Evolutionary conservation across 495 filamentous ascomycete genomes (phyloP).

Genomic region (Penicillium psychrofluorescens): DNA sequence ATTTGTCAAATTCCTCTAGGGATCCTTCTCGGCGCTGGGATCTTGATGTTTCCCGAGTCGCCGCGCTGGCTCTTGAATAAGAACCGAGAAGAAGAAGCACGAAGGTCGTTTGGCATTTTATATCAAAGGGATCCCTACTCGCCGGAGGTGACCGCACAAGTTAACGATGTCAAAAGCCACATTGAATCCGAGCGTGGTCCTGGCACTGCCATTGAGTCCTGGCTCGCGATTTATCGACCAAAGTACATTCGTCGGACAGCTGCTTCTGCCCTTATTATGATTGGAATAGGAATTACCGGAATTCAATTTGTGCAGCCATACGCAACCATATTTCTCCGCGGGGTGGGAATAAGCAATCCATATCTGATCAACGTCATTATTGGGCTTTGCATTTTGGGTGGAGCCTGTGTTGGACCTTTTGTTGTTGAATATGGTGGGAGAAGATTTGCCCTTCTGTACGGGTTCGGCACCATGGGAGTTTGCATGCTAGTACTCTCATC

Average conservation of each 20-base stretch:
- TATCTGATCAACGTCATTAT: conserved; percentile 25
- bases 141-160: conserved; percentile 11
- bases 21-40: conserved; percentile 16
- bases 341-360: conserved; percentile 18
- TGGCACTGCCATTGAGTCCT: conserved; percentile 1
- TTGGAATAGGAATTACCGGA: conserved; percentile 20
- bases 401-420: conserved; percentile 14
- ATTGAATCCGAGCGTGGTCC: conserved; percentile 13
- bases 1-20: conserved; percentile 22
- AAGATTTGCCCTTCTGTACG: conserved; percentile 13
- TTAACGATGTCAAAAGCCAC: conserved; percentile 16
- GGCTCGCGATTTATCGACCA: conserved; percentile 16
- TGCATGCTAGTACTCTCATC: conserved; percentile 23
- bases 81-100: conserved; percentile 14
- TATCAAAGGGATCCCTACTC: conserved; percentile 15
- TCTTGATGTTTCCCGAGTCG: conserved; percentile 25
- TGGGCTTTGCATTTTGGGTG: conserved; percentile 19
- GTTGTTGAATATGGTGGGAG: conserved; percentile 21
- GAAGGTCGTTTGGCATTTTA: conserved; percentile 14
- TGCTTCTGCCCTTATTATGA: conserved; percentile 16
- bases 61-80: conserved; percentile 21
- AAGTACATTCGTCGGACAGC: conserved; percentile 14
- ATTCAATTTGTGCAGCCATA: conserved; percentile 25
- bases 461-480: conserved; percentile 17
- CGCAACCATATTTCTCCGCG: conserved; percentile 17